A percentile compares a stretch with the other conserved stretches of the same genome.
phyloP scores from a whole-genome alignment of 306 rosid genomes.

The Dalbergia cochinchinensis region DNA sequence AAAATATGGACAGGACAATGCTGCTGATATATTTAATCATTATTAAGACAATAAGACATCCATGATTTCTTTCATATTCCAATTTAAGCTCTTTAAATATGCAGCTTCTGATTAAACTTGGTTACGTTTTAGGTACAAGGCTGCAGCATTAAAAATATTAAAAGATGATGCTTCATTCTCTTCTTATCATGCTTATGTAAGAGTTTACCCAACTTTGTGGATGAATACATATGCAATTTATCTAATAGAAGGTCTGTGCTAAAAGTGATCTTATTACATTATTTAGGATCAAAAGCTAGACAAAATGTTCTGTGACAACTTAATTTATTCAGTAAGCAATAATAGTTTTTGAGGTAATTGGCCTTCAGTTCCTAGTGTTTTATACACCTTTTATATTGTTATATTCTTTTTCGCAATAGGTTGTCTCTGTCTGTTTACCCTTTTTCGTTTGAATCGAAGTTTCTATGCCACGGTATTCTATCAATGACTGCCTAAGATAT shows the following conservation, averaged over 20 bases:
- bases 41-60: neutral
- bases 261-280: no score
- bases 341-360: no score
- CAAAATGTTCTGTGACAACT: no score
- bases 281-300: no score
- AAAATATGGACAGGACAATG: neutral
- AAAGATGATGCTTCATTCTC: neutral
- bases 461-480: neutral
- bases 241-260: no score
- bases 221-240: neutral
- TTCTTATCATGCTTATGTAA: neutral
- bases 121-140: no score
- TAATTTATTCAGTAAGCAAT: no score
- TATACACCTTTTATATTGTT: neutral
- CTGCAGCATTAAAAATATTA: no score
- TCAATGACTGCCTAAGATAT: neutral
- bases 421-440: neutral
- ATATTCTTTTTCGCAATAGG: neutral
- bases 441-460: neutral
- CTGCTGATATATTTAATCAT: neutral
- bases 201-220: neutral
- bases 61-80: constrained; percentile 16
- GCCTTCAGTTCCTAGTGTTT: no score
- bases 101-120: neutral
- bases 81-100: neutral